These are phyloP conservation scores for Trichoderma polysporum DNA, from an alignment of 2,329 filamentous ascomycete species.

Conservation along the genomic window DNA sequence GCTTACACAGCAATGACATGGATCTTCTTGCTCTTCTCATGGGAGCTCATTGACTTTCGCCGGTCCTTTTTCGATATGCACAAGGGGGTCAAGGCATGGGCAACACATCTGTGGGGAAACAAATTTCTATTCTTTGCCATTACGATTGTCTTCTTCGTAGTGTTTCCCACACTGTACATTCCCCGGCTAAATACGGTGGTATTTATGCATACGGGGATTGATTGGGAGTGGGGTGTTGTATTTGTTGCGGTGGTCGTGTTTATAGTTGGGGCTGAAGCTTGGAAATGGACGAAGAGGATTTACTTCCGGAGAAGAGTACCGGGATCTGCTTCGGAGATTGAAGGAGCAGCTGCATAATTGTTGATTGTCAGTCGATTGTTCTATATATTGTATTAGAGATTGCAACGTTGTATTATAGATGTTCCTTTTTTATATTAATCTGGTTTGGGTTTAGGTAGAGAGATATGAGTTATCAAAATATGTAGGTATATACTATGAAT, in stretches of 20 bases:
- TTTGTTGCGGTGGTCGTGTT: constrained; percentile 61
- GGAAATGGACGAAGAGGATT: constrained; percentile 66
- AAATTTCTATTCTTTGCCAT: constrained; percentile 52
- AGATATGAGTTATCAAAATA: background rate
- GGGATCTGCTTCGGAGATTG: background rate
- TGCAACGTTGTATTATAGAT: background rate
- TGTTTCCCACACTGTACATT: constrained; percentile 65
- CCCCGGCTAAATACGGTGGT: constrained; percentile 64
- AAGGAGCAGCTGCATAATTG: background rate
- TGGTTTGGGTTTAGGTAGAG: background rate
- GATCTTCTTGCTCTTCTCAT: constrained; percentile 67
- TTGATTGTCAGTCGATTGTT: background rate
- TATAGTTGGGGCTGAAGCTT: constrained; percentile 62
- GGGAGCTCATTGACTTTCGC: constrained; percentile 66
- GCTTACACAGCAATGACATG: constrained; percentile 67
- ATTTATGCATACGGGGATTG: constrained; percentile 65
- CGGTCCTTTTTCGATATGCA: constrained; percentile 62
- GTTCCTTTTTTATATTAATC: background rate
- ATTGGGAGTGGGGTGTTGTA: constrained; percentile 69
- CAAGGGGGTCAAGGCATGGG: constrained; percentile 49
- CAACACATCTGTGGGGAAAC: constrained; percentile 55
- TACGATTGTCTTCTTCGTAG: constrained; percentile 53
- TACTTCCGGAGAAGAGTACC: constrained; percentile 41
- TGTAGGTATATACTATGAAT: background rate
- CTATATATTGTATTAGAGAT: background rate